Percentiles rank a stretch among this genome's conserved stretches.
Evolutionary conservation across 345 rosid genomes (phyloP).

Genomic region (Brassica napus): Da-Ae NC_063447.1:58429501-58430000

Average conservation of each 20-base stretch:
- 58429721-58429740: not conserved
- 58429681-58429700: not conserved
- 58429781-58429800: not conserved
- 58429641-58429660: not conserved
- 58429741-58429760: not conserved
- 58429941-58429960: not conserved
- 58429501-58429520: not conserved
- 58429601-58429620: no score
- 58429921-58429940: constrained; percentile 6
- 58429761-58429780: not conserved
- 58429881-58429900: not conserved
- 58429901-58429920: constrained; percentile 9
- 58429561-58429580: not conserved
- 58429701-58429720: not conserved
- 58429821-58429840: not conserved
- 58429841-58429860: not conserved
- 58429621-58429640: not conserved
- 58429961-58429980: constrained; percentile 10
- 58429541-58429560: not conserved
- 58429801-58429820: not conserved
- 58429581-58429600: not conserved
- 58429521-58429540: not conserved
- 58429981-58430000: not conserved
- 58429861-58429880: not conserved
- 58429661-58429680: not conserved